Evolutionary conservation across 495 filamentous ascomycete species (phyloP).

Genomic region (Penicillium herquei): DNA sequence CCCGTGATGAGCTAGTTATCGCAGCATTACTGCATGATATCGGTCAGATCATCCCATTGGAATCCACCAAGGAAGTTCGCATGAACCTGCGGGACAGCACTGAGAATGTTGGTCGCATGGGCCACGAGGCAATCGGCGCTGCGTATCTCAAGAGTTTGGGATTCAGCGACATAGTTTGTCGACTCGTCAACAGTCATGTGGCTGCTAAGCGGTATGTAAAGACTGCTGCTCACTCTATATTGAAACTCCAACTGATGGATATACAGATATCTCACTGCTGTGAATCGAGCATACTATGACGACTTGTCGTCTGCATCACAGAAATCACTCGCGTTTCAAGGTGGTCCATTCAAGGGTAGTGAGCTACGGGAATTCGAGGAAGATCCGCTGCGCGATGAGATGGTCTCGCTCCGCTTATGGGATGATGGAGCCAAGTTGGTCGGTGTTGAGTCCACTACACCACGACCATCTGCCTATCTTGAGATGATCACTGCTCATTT

Average conservation of each 20-base stretch:
- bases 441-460: slow-evolving; percentile 28
- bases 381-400: slow-evolving; percentile 36
- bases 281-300: slow-evolving; percentile 35
- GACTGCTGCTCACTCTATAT: neutral
- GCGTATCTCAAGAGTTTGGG: slow-evolving; percentile 36
- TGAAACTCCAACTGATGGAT: neutral
- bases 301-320: slow-evolving; percentile 39
- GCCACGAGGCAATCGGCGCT: slow-evolving; percentile 43
- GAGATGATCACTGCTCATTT: slow-evolving; percentile 31
- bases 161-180: slow-evolving; percentile 37
- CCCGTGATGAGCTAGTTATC: slow-evolving; percentile 35
- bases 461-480: slow-evolving; percentile 28
- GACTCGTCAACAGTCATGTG: slow-evolving; percentile 43
- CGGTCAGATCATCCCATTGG: slow-evolving; percentile 40
- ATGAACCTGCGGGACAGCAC: slow-evolving; percentile 25
- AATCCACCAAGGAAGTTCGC: slow-evolving; percentile 28
- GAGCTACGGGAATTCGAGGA: slow-evolving; percentile 30
- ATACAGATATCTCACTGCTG: slow-evolving; percentile 36
- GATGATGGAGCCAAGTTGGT: slow-evolving; percentile 43
- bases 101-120: slow-evolving; percentile 40
- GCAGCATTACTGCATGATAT: slow-evolving; percentile 47
- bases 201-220: slow-evolving; percentile 41
- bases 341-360: slow-evolving; percentile 38
- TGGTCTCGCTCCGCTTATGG: slow-evolving; percentile 41
- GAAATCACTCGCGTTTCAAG: slow-evolving; percentile 41